Evolutionary conservation across 805 yeast genomes (phyloP).

Genomic region (Saccharomycopsis microspora): DNA sequence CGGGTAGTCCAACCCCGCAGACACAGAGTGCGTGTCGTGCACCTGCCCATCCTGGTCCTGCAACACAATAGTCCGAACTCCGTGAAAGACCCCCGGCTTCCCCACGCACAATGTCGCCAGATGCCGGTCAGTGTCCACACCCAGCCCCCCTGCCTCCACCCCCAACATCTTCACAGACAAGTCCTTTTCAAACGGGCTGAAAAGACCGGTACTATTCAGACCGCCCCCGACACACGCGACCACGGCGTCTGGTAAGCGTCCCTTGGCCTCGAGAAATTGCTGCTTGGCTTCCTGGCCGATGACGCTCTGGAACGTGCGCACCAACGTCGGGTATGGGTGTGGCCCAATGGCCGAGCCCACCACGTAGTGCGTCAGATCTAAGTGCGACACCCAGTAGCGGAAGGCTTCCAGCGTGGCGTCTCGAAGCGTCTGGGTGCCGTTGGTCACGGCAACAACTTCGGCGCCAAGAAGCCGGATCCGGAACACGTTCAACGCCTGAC

Average conservation of each 20-base stretch:
- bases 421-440: conserved; percentile 92
- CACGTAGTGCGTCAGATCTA: conserved; percentile 81
- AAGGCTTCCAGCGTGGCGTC: conserved; percentile 98
- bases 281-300: conserved; percentile 92
- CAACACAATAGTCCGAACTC: conserved; percentile 87
- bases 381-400: conserved; percentile 86
- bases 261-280: conserved; percentile 75
- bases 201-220: conserved; percentile 91
- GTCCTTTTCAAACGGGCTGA: conserved; percentile 86
- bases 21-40: conserved; percentile 93
- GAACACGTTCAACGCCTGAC: conserved; percentile 97
- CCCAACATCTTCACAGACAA: conserved; percentile 71
- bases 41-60: conserved; percentile 93
- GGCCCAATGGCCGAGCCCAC: conserved; percentile 99
- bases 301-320: conserved; percentile 95
- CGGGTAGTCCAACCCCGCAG: conserved; percentile 98
- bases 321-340: conserved; percentile 96
- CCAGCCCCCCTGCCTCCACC: conserved; percentile 99
- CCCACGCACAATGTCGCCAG: conserved; percentile 96
- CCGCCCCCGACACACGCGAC: conserved; percentile 99
- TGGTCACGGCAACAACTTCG: conserved; percentile 81
- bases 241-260: conserved; percentile 81
- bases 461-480: conserved; percentile 97
- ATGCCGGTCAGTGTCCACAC: conserved; percentile 78
- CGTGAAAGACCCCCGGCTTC: conserved; percentile 95